Evolutionary conservation across 371 early-diverging fungal genomes (phyloP), one percentile per base, ranked within the genome.

Genomic region (Mucor racemosus): DNA sequence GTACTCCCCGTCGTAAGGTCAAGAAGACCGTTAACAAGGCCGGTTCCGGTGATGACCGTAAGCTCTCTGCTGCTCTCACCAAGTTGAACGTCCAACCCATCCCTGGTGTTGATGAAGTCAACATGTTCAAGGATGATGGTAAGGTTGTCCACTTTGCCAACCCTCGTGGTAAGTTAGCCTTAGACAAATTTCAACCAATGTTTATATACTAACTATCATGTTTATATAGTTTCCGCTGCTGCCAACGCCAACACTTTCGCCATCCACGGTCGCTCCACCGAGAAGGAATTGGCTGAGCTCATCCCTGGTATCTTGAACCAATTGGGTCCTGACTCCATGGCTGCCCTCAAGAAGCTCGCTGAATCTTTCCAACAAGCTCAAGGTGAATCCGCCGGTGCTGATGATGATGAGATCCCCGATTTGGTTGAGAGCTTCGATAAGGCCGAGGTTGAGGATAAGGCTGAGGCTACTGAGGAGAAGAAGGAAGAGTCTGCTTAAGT

Each of bases 51-150:
- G 87, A 90, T 79, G 97, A 97, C 87, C 94, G 94, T 82, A 96
- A 95, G 90, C 90, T 97, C 66, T 88, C 90, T 73, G 84, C 88
- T 66, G 87, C 91, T 39, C 83, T 97, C 66, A 93, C 91, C 82
- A 96, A 95, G 88, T 85, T 97, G 69, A 94, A 93, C 76, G 91
- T 93, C 62, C 94, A 93, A 84, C 87, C 91, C 70, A 87, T 97
- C 71, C 65, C 79, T 67, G 89, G 85, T 71, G 92, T 99, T 77
- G 98, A 97, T 82, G 96, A 97, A 78, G 97, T 98, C 86, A 99
- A 98, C 94, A 96, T 99, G 95, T 98, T 98, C 91, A 91, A 88
- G 85, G 90, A 90, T 64, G 94, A 96, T 74, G 97, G 97, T 74
- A 90, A 92, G 80, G 93, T 98, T 74, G 81, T 97, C 73, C 94